Evolutionary conservation across 2,329 filamentous ascomycete species (phyloP), one percentile per base, ranked within the genome.

Genomic region (Penicillium freii): DNA sequence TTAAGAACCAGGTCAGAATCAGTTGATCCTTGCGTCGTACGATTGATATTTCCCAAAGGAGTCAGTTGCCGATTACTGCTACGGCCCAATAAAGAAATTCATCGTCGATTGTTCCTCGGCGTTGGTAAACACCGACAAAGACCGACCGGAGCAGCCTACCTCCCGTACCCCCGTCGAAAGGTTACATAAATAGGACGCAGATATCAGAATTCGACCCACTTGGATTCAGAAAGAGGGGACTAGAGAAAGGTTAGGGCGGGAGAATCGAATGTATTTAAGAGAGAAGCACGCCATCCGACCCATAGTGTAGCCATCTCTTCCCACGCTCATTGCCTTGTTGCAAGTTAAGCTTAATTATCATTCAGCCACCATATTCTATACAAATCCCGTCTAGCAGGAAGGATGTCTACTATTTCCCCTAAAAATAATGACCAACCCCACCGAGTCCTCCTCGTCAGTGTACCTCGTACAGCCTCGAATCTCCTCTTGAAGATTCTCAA

Each of bases 401-500:
- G 13, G 13, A 58, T 58, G 56, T 4, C 51, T 23, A 33, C 29
- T 17, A 8, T 6, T 13, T 4, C 15, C 3, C 31, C 15, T 1
- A 10, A 27, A 25, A 23, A 42, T 7, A 17, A 39, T 3, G 27
- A 27, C 21, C 6, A n/a, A 19, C 45, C 55, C 7, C 51, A 34
- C 15, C 55, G 42, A n/a, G 21, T 60, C 10, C 44, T 56, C 4
- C 53, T 62, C 27, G 25, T 60, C 48, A 59, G 58, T 40, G 13
- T 51, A 10, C 56, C 58, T 6, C 62, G 62, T 46, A 62, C 62
- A 1, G 60, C 60, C 15, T 64, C 62, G 2, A 59, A 62, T 34
- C 56, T 64, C 5, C 54, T 64, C 25, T 2, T 62, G 38, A 62
- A 59, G 11, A 46, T 64, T 19, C 48, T 64, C 33, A 48, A 56